Percentiles rank a stretch among this genome's conserved stretches.
Conservation (phyloP, 805 yeast genomes). For the Metschnikowia rubicola region DNA sequence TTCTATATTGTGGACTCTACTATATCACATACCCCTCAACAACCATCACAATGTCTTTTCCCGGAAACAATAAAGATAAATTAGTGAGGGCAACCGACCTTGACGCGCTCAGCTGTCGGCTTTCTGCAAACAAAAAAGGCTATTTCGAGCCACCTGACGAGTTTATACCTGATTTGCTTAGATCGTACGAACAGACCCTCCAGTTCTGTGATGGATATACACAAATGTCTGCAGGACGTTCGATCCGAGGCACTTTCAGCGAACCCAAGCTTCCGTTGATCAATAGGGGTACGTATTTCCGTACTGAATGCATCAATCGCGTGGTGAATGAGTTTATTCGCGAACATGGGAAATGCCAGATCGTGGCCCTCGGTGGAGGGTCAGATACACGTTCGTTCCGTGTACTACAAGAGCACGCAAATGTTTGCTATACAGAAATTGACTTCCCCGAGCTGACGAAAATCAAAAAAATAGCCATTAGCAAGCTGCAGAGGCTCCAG, state of each 20-base stretch:
- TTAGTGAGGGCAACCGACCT: constrained; percentile 57
- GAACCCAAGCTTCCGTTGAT: constrained; percentile 58
- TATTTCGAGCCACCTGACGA: constrained; percentile 45
- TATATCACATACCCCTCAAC: neutral
- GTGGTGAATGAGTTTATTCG: constrained; percentile 42
- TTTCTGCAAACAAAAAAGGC: constrained; percentile 45
- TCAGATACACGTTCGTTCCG: constrained; percentile 69
- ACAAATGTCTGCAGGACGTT: constrained; percentile 37
- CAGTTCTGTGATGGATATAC: constrained; percentile 40
- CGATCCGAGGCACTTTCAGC: constrained; percentile 36
- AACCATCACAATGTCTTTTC: constrained; percentile 23
- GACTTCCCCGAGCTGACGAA: constrained; percentile 58
- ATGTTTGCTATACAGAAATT: constrained; percentile 47
- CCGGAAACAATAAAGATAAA: constrained; percentile 35
- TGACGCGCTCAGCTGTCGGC: constrained; percentile 67
- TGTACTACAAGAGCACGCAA: constrained; percentile 31
- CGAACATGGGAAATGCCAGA: constrained; percentile 38
- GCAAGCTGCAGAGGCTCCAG: constrained; percentile 26
- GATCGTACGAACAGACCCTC: constrained; percentile 35
- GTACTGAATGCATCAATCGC: constrained; percentile 52
- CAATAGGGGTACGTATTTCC: constrained; percentile 65
- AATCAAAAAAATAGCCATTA: constrained; percentile 50
- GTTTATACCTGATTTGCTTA: constrained; percentile 30
- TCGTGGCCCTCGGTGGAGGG: constrained; percentile 77
- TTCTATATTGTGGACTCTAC: neutral